Conservation (phyloP, 2,329 filamentous ascomycete species). For the Reticulascus tulasneorum region DNA sequence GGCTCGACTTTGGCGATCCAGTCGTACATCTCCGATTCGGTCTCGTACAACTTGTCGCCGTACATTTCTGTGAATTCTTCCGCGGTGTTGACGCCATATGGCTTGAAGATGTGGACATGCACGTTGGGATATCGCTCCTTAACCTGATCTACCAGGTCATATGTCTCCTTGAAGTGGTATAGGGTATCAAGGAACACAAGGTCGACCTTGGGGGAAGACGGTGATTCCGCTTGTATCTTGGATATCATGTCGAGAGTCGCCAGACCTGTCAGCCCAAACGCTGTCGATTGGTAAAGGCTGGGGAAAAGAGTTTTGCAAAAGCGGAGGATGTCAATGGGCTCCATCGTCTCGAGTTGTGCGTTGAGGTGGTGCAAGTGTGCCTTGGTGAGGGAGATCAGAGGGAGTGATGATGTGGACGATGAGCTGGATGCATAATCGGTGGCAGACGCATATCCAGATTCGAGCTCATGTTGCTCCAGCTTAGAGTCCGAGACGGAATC, state of each 20-base stretch:
- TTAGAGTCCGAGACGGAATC: constrained; percentile 34
- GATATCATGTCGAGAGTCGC: constrained; percentile 83
- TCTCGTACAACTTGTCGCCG: constrained; percentile 80
- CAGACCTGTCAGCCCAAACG: constrained; percentile 76
- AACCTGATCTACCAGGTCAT: constrained; percentile 69
- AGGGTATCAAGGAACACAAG: constrained; percentile 81
- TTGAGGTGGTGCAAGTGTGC: constrained; percentile 90
- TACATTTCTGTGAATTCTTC: constrained; percentile 79
- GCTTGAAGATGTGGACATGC: constrained; percentile 86
- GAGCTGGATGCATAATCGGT: constrained; percentile 31
- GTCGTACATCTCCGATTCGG: constrained; percentile 86
- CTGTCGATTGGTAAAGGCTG: constrained; percentile 81
- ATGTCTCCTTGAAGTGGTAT: constrained; percentile 77
- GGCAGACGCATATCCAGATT: constrained; percentile 78
- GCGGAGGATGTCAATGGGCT: constrained; percentile 84
- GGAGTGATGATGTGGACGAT: constrained; percentile 61
- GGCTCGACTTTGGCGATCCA: constrained; percentile 98
- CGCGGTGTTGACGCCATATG: constrained; percentile 66
- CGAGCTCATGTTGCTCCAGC: constrained; percentile 44
- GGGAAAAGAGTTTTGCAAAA: constrained; percentile 92
- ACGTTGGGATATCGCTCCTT: constrained; percentile 72
- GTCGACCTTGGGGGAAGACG: constrained; percentile 56
- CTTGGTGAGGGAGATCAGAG: constrained; percentile 80
- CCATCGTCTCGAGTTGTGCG: constrained; percentile 78
- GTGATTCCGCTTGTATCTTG: constrained; percentile 62